Percentiles rank a stretch among this genome's conserved stretches.
These are phyloP conservation scores for Scheffersomyces insectosa DNA, from an alignment of 1,139 yeast species.

Conservation along the genomic window DNA sequence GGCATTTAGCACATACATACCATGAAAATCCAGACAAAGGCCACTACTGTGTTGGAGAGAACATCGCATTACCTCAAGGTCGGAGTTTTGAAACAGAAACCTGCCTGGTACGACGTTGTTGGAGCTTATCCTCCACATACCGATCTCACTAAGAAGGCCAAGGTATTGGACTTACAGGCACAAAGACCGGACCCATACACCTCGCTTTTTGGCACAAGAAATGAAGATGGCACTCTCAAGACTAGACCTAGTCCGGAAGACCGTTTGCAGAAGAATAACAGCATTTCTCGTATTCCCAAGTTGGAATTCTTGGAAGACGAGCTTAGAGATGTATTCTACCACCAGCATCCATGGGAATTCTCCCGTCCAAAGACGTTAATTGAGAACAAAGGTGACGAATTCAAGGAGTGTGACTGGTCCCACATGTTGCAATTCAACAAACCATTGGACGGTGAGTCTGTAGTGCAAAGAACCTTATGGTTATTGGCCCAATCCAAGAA, in stretches of 20 bases:
- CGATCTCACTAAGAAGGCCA: constrained; percentile 54
- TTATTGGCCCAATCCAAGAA: constrained; percentile 46
- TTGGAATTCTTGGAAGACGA: constrained; percentile 79
- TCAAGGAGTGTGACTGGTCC: constrained; percentile 68
- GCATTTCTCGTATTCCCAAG: constrained; percentile 56
- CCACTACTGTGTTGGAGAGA: constrained; percentile 71
- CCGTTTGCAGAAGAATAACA: constrained; percentile 27
- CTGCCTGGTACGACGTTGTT: constrained; percentile 86
- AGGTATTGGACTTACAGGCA: constrained; percentile 26
- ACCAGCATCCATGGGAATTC: constrained; percentile 97
- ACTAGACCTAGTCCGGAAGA: constrained; percentile 48
- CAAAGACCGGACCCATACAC: constrained; percentile 28
- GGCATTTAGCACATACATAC: not conserved
- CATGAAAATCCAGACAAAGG: constrained; percentile 71
- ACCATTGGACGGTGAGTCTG: constrained; percentile 88
- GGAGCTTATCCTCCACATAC: constrained; percentile 77
- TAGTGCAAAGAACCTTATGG: constrained; percentile 87
- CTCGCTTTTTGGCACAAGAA: constrained; percentile 22
- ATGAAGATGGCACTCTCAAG: constrained; percentile 29
- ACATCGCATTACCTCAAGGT: constrained; percentile 70
- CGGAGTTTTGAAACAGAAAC: constrained; percentile 66
- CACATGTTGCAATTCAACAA: constrained; percentile 68
- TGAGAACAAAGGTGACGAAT: constrained; percentile 65
- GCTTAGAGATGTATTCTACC: constrained; percentile 76
- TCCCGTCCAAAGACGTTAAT: constrained; percentile 87